Conservation (phyloP, 352 stramenopile genomes). For the Phytophthora sojae region DNA sequence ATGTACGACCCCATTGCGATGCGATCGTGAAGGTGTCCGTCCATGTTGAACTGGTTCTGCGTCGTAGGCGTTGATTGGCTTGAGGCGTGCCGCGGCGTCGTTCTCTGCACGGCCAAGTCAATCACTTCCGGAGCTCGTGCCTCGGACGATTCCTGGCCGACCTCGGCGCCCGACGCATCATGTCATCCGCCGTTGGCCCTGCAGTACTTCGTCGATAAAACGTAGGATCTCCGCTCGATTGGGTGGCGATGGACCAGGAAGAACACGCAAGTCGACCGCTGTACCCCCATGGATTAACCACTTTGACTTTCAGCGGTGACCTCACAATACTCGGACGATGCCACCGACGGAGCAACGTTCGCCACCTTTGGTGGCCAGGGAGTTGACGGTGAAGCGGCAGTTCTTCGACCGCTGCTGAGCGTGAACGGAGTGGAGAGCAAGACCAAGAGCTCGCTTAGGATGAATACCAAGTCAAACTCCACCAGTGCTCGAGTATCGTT, state of each 20-base stretch:
- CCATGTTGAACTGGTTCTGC: conserved; percentile 25
- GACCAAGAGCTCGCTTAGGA: conserved; percentile 6
- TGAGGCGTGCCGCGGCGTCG: conserved; percentile 27
- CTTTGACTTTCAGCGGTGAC: conserved; percentile 15
- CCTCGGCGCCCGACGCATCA: conserved; percentile 15
- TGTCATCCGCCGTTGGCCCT: conserved; percentile 16
- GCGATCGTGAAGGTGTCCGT: not conserved
- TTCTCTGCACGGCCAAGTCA: conserved; percentile 30
- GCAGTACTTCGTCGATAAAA: conserved; percentile 8
- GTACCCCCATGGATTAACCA: conserved; percentile 5
- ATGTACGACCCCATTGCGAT: not conserved
- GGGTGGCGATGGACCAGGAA: conserved; percentile 17
- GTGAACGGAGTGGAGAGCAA: not conserved
- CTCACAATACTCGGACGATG: conserved; percentile 11
- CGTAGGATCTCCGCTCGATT: not conserved
- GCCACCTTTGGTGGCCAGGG: conserved; percentile 4
- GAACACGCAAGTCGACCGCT: not conserved
- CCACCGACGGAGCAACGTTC: conserved; percentile 23
- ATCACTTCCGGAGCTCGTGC: conserved; percentile 42
- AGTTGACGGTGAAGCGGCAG: conserved; percentile 5
- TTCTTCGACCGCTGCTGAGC: conserved; percentile 22
- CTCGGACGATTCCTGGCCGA: conserved; percentile 21
- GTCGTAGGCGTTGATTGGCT: conserved; percentile 30
- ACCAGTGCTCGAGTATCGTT: conserved; percentile 6
- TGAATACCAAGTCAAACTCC: not conserved